Base-by-base conservation (phyloP, 176 grass and related monocot genomes). In the Cocos nucifera region DNA sequence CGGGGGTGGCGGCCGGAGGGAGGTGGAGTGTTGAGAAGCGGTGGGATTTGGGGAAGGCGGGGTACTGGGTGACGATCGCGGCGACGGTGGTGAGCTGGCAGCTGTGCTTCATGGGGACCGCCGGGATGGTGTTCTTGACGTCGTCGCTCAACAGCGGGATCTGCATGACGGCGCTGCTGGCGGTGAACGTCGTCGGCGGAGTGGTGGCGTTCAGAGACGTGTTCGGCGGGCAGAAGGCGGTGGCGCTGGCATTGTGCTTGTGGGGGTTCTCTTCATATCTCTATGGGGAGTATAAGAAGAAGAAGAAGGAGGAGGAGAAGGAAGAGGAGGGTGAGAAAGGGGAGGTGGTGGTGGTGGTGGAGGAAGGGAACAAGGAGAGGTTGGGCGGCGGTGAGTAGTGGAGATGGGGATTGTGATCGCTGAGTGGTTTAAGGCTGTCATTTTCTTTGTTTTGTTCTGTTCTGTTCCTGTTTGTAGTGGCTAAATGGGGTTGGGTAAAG, bases 221-320 rank as follows among this genome's bases (percentile, higher is more conserved):
- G 4, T 87, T 98, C 50, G 84, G 87, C 18, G 69, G 62, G 17
- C 77, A 85, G 69, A 97, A 97, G 71, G 77, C 73, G 19, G 65
- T 91, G 4, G 83, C 92, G 57, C 82, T 79, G 54, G 75, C 67
- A 20, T 79, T 97, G 63, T 97, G 87, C 80, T 8, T 96, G 58
- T 96, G 92, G 92, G 87, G 92, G 1, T 88, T 97, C 81, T 77
- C 79, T 19, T 97, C 92, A 50, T 91, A 97, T 70, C 20, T 91
- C 0, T 91, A 85, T 67, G 92, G 87, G 1, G 83, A 88, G 80
- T 82, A 79, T 49, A 82, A n/a, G 64, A 87, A 73, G 70, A 49
- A 27, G 74, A 66, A 75, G 24, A 28, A 24, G 20, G 18, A 44
- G 21, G 51, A 30, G 17, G n/a, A 27, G 74, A 66, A 75, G 24